phyloP scores from a whole-genome alignment of 768 basidiomycete genomes.

The Lactifluus subvellereus region DNA sequence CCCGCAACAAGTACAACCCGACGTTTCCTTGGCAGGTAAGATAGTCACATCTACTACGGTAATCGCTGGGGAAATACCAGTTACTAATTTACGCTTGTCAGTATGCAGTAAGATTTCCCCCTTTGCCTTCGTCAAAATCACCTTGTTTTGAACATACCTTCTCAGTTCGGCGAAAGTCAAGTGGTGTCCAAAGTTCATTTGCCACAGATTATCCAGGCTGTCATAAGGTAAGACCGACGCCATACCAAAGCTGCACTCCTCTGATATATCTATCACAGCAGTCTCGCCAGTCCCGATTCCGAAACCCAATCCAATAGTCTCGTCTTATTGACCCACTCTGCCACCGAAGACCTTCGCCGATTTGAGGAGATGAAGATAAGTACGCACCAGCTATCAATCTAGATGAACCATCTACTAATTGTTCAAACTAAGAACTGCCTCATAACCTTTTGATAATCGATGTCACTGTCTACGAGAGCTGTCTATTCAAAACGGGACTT shows the following conservation, averaged over 20 bases:
- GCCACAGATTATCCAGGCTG: slow-evolving; percentile 64
- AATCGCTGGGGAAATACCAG: slow-evolving; percentile 19
- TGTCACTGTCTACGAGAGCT: slow-evolving; percentile 55
- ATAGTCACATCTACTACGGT: slow-evolving; percentile 24
- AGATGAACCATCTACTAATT: slow-evolving; percentile 9
- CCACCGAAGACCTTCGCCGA: slow-evolving; percentile 49
- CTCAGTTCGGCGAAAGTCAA: slow-evolving; percentile 75
- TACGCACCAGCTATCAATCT: slow-evolving; percentile 34
- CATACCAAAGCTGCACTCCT: background rate
- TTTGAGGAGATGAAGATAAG: slow-evolving; percentile 80
- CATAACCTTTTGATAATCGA: slow-evolving; percentile 68
- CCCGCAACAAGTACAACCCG: slow-evolving; percentile 54
- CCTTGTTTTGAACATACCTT: slow-evolving; percentile 11
- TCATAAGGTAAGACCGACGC: slow-evolving; percentile 50
- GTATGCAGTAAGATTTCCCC: slow-evolving; percentile 53
- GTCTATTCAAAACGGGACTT: slow-evolving; percentile 51
- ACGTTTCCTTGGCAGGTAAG: slow-evolving; percentile 71
- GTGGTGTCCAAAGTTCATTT: slow-evolving; percentile 59
- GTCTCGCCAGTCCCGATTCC: slow-evolving; percentile 69
- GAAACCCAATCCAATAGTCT: slow-evolving; percentile 65
- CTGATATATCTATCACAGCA: slow-evolving; percentile 38
- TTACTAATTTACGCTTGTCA: slow-evolving; percentile 27
- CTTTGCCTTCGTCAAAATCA: slow-evolving; percentile 5
- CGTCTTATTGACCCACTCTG: slow-evolving; percentile 64
- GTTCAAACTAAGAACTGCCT: slow-evolving; percentile 50